These are phyloP conservation scores for Croton laevigatus DNA, from an alignment of 441 rosid genomes.

Conservation along the genomic window DNA sequence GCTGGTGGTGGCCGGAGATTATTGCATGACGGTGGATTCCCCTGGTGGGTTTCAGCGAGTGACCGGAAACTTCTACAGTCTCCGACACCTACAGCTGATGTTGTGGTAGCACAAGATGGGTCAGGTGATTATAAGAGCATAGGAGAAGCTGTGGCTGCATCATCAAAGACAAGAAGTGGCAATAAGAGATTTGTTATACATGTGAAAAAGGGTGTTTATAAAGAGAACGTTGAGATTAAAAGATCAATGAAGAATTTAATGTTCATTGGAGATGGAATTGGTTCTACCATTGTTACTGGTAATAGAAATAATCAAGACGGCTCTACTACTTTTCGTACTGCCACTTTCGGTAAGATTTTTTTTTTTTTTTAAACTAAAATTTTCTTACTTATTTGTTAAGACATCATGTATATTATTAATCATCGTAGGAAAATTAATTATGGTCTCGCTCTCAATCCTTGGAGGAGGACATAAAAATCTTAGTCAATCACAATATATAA, in stretches of 20 bases:
- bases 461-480: background rate
- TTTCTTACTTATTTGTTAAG: no score
- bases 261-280: slow-evolving; percentile 84
- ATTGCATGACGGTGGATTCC: slow-evolving; percentile 41
- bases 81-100: slow-evolving; percentile 34
- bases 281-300: slow-evolving; percentile 62
- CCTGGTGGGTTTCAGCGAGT: slow-evolving; percentile 48
- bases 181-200: slow-evolving; percentile 54
- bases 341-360: slow-evolving; percentile 66
- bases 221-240: slow-evolving; percentile 78
- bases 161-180: slow-evolving; percentile 42
- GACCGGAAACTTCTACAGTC: slow-evolving; percentile 54
- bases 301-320: slow-evolving; percentile 55
- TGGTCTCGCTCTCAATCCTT: background rate
- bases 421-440: background rate
- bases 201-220: slow-evolving; percentile 70
- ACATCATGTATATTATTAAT: no score
- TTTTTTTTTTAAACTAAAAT: background rate
- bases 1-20: slow-evolving; percentile 32
- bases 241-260: slow-evolving; percentile 80
- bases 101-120: slow-evolving; percentile 76
- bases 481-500: background rate
- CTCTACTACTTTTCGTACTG: slow-evolving; percentile 78
- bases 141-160: slow-evolving; percentile 56
- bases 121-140: slow-evolving; percentile 62